Conservation (phyloP, 768 basidiomycete species). For the Rhizopogon vinicolor region DNA sequence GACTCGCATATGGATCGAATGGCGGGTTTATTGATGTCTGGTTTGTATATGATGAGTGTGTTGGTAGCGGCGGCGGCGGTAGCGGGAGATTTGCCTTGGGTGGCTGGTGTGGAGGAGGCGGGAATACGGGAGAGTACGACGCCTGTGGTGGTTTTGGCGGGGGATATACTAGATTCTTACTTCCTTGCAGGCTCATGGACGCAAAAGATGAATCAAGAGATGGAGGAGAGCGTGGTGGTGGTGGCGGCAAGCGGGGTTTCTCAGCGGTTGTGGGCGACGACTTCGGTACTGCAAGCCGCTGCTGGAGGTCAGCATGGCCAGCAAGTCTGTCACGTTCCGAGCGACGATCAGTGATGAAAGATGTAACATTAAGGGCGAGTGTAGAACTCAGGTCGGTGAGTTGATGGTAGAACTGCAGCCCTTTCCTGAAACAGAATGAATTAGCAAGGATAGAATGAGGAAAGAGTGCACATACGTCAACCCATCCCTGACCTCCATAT, state of each 20-base stretch:
- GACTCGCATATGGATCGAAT: constrained; percentile 31
- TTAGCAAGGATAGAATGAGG: constrained; percentile 5
- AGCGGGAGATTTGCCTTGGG: constrained; percentile 18
- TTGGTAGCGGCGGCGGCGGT: constrained; percentile 22
- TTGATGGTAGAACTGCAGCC: constrained; percentile 84
- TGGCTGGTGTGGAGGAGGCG: constrained; percentile 10
- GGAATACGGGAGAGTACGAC: constrained; percentile 19
- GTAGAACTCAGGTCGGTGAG: constrained; percentile 58
- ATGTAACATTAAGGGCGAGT: constrained; percentile 53
- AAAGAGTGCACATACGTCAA: constrained; percentile 53
- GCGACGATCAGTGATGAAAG: constrained; percentile 59
- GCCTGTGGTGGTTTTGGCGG: constrained; percentile 23
- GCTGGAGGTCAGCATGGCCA: constrained; percentile 68
- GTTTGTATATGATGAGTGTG: constrained; percentile 19
- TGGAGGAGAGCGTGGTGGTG: constrained; percentile 36
- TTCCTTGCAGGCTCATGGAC: constrained; percentile 45
- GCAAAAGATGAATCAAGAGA: constrained; percentile 50
- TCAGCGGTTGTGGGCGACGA: constrained; percentile 36
- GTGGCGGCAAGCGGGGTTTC: constrained; percentile 43
- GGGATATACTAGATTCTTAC: constrained; percentile 22
- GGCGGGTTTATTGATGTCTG: constrained; percentile 14
- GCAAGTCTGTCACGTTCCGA: constrained; percentile 68
- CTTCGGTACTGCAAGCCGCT: constrained; percentile 45
- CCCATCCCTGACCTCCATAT: constrained; percentile 84
- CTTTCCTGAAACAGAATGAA: constrained; percentile 53